Percentiles rank a stretch among this genome's conserved stretches.
Conservation (phyloP, 148 eudicot species). For the Drosera capensis region DNA sequence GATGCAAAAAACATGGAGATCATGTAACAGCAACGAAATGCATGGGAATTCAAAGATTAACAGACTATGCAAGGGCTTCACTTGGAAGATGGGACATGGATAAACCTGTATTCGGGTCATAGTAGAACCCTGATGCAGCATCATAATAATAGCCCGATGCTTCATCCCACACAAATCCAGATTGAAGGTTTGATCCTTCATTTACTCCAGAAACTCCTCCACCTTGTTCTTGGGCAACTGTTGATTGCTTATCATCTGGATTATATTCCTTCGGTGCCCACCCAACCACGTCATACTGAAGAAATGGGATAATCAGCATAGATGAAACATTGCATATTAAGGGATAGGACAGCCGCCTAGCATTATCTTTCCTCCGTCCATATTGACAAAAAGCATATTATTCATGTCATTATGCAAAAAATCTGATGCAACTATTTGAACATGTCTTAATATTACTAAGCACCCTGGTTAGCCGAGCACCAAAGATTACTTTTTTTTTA, state of each 20-base stretch:
- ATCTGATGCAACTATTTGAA: too few species aligned
- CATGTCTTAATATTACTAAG: too few species aligned
- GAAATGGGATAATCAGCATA: neutral
- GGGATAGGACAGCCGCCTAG: neutral
- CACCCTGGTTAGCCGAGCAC: too few species aligned
- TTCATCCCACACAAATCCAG: conserved; percentile 99
- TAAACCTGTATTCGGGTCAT: conserved; percentile 81
- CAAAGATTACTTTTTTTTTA: too few species aligned
- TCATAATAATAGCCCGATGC: conserved; percentile 96
- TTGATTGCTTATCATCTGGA: conserved; percentile 65
- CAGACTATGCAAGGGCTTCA: too few species aligned
- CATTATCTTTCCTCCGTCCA: too few species aligned
- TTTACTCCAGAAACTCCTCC: conserved; percentile 30
- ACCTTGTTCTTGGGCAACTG: conserved; percentile 37
- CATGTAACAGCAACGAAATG: neutral
- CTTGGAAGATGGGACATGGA: conserved; percentile 3
- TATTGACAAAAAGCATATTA: too few species aligned
- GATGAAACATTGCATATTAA: neutral
- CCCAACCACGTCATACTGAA: conserved; percentile 85
- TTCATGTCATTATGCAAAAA: too few species aligned
- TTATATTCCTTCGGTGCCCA: conserved; percentile 99
- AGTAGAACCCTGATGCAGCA: conserved; percentile 92
- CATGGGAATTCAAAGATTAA: neutral
- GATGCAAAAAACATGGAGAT: neutral
- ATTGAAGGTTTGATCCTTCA: conserved; percentile 64